Conservation (phyloP, 495 filamentous ascomycete species). For the Podospora bellae-mahoneyi region DNA sequence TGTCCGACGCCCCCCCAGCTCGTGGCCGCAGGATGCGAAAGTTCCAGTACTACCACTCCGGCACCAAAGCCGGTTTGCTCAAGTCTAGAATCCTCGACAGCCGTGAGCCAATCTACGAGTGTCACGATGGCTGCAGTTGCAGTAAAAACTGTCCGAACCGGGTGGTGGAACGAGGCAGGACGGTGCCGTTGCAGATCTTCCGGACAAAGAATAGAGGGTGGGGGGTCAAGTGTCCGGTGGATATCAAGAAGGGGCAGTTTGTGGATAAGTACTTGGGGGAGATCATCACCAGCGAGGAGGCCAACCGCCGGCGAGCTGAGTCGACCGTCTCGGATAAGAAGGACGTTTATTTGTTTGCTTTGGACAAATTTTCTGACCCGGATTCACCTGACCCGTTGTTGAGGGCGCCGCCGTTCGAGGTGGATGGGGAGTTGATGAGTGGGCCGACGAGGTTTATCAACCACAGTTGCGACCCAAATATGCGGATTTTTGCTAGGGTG, state of each 20-base stretch:
- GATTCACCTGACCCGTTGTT: slow-evolving; percentile 44
- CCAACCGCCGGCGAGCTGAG: slow-evolving; percentile 58
- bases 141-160: slow-evolving; percentile 66
- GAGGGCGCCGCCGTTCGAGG: slow-evolving; percentile 43
- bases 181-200: slow-evolving; percentile 76
- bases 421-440: slow-evolving; percentile 55
- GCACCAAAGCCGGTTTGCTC: slow-evolving; percentile 42
- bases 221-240: slow-evolving; percentile 68
- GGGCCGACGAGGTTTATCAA: slow-evolving; percentile 69
- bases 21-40: slow-evolving; percentile 23
- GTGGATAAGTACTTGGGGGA: slow-evolving; percentile 88
- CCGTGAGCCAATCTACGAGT: slow-evolving; percentile 75
- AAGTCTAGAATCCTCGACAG: slow-evolving; percentile 47
- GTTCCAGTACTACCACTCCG: slow-evolving; percentile 46
- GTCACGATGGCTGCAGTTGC: slow-evolving; percentile 70
- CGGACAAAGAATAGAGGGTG: slow-evolving; percentile 74
- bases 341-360: slow-evolving; percentile 73
- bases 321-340: slow-evolving; percentile 47
- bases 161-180: slow-evolving; percentile 75
- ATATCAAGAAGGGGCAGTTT: slow-evolving; percentile 75
- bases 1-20: slow-evolving; percentile 17
- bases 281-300: slow-evolving; percentile 69
- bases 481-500: slow-evolving; percentile 78
- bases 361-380: slow-evolving; percentile 71
- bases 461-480: slow-evolving; percentile 69